Evolutionary conservation across 2,329 filamentous ascomycete genomes (phyloP).

Genomic region (Chrysoporthe cubensis): DNA sequence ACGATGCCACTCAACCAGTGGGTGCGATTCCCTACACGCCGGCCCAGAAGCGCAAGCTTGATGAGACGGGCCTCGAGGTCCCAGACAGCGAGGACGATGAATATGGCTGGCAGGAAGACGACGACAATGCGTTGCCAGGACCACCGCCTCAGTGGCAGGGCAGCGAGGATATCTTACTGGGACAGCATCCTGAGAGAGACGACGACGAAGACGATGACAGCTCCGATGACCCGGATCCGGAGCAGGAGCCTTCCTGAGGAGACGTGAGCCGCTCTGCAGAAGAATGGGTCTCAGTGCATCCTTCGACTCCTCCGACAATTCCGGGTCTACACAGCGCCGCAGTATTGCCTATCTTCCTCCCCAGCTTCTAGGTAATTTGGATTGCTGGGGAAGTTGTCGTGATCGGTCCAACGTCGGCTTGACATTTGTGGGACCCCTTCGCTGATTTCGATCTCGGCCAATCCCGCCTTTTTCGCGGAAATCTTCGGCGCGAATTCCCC

Average conservation of each 20-base stretch:
- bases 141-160: slow-evolving; percentile 71
- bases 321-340: slow-evolving; percentile 6
- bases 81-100: slow-evolving; percentile 69
- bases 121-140: slow-evolving; percentile 62
- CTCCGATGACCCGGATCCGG: slow-evolving; percentile 41
- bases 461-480: slow-evolving; percentile 28
- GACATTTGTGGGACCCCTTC: slow-evolving; percentile 22
- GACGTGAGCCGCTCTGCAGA: slow-evolving; percentile 26
- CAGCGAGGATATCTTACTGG: slow-evolving; percentile 65
- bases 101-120: slow-evolving; percentile 73
- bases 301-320: background rate
- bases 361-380: slow-evolving; percentile 10
- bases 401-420: slow-evolving; percentile 28
- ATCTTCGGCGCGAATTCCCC: slow-evolving; percentile 22
- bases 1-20: slow-evolving; percentile 44
- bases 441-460: slow-evolving; percentile 24
- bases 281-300: slow-evolving; percentile 8
- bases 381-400: slow-evolving; percentile 21
- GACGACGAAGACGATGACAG: slow-evolving; percentile 41
- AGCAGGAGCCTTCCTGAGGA: slow-evolving; percentile 29
- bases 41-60: slow-evolving; percentile 66
- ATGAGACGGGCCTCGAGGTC: slow-evolving; percentile 62
- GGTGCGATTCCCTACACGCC: slow-evolving; percentile 41
- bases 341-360: slow-evolving; percentile 16
- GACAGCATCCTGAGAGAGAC: slow-evolving; percentile 38